Evolutionary conservation across 2,329 filamentous ascomycete genomes (phyloP).

Genomic region (Fusarium duplospermum): DNA sequence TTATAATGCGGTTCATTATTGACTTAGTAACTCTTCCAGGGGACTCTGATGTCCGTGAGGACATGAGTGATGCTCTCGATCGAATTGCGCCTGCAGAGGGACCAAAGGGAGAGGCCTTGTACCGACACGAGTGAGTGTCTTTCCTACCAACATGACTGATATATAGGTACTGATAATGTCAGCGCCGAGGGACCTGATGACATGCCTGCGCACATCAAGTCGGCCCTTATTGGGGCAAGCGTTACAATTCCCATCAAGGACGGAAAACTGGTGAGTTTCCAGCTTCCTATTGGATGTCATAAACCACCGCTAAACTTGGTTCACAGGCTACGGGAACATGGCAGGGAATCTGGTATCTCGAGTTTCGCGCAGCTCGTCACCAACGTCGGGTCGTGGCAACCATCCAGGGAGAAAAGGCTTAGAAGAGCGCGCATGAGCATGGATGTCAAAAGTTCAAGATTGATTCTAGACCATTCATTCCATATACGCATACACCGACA

Average conservation of each 20-base stretch:
- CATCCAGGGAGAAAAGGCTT: constrained; percentile 84
- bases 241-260: constrained; percentile 92
- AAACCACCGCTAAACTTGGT: constrained; percentile 7
- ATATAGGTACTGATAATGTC: constrained; percentile 1
- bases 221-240: constrained; percentile 86
- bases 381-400: constrained; percentile 88
- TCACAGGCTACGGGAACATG: constrained; percentile 72
- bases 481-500: constrained; percentile 27
- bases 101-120: constrained; percentile 77
- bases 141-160: background rate
- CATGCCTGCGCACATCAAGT: constrained; percentile 98
- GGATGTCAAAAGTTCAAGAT: constrained; percentile 24
- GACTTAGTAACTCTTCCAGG: constrained; percentile 39
- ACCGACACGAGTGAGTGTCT: constrained; percentile 71
- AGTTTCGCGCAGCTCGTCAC: constrained; percentile 84
- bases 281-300: background rate
- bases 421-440: background rate
- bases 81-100: constrained; percentile 85
- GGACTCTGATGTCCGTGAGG: constrained; percentile 86
- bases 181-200: constrained; percentile 90
- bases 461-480: constrained; percentile 21
- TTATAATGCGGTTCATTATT: constrained; percentile 50
- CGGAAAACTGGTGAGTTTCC: constrained; percentile 74
- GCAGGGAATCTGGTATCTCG: constrained; percentile 95
- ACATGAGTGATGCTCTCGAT: constrained; percentile 96